phyloP scores from a whole-genome alignment of 768 basidiomycete species.

The Lentinula sp. region DNA sequence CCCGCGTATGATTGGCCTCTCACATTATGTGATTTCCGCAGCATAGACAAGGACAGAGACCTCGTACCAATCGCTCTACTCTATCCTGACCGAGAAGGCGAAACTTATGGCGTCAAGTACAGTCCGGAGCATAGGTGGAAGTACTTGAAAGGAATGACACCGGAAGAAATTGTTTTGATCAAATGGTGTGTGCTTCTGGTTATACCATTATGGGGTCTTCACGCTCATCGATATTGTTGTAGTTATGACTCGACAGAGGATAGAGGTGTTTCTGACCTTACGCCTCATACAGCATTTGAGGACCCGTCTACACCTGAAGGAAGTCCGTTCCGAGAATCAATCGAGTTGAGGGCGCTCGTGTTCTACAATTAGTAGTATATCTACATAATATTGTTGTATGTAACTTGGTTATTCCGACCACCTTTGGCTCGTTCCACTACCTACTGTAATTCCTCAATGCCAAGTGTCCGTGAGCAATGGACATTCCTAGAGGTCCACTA shows the following conservation, averaged over 20 bases:
- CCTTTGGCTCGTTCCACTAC: too few species aligned
- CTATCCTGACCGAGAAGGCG: slow-evolving; percentile 46
- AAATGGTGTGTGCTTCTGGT: slow-evolving; percentile 37
- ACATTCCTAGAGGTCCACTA: too few species aligned
- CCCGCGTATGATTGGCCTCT: slow-evolving; percentile 46
- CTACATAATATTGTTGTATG: too few species aligned
- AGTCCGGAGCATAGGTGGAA: slow-evolving; percentile 47
- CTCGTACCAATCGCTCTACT: slow-evolving; percentile 36
- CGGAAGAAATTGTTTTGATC: slow-evolving; percentile 44
- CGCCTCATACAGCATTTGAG: slow-evolving; percentile 59
- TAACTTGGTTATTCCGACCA: too few species aligned
- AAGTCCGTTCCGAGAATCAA: slow-evolving; percentile 47
- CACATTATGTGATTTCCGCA: slow-evolving; percentile 44
- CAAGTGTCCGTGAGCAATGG: too few species aligned
- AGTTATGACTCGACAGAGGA: slow-evolving; percentile 26
- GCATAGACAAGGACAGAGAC: slow-evolving; percentile 34
- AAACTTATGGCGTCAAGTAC: slow-evolving; percentile 41
- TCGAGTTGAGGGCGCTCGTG: slow-evolving; percentile 58
- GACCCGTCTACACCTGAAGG: slow-evolving; percentile 47
- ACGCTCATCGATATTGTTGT: neutral
- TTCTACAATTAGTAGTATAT: slow-evolving; percentile 37
- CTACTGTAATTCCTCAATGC: too few species aligned
- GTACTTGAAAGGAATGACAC: slow-evolving; percentile 38
- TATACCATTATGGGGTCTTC: neutral
- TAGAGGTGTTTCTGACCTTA: slow-evolving; percentile 45